phyloP scores from a whole-genome alignment of 352 stramenopile genomes.

The Phytophthora crassamura region DNA sequence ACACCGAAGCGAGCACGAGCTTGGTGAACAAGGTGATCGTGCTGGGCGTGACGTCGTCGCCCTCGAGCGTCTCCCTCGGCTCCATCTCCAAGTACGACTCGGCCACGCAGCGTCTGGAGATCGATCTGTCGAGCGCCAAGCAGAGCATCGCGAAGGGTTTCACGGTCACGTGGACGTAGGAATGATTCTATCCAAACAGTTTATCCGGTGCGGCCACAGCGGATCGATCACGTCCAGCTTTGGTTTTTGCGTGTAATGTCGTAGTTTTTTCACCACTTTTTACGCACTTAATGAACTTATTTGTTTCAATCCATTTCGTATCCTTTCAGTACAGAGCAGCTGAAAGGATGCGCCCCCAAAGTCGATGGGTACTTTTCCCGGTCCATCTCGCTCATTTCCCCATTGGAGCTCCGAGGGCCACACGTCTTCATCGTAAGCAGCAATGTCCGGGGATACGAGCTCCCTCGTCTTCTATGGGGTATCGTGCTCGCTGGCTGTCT shows the following conservation, averaged over 20 bases:
- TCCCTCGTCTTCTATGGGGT: constrained; percentile 14
- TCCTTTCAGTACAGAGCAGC: too few species aligned
- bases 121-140: constrained; percentile 25
- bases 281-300: too few species aligned
- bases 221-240: too few species aligned
- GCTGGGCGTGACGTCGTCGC: not conserved
- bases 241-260: too few species aligned
- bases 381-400: constrained; percentile 9
- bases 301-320: too few species aligned
- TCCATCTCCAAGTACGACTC: constrained; percentile 37
- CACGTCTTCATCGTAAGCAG: not conserved
- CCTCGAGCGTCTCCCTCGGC: constrained; percentile 35
- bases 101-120: constrained; percentile 36
- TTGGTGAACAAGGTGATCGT: constrained; percentile 2
- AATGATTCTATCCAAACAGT: too few species aligned
- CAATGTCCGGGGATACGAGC: constrained; percentile 6
- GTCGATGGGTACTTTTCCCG: not conserved
- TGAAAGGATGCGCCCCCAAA: too few species aligned
- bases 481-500: constrained; percentile 26
- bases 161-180: constrained; percentile 35
- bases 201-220: too few species aligned
- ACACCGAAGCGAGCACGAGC: not conserved
- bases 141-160: constrained; percentile 38
- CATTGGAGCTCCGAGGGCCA: constrained; percentile 4
- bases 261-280: too few species aligned